Conservation (phyloP, 1,284 basidiomycete species). For the Ustilago sp. region DNA sequence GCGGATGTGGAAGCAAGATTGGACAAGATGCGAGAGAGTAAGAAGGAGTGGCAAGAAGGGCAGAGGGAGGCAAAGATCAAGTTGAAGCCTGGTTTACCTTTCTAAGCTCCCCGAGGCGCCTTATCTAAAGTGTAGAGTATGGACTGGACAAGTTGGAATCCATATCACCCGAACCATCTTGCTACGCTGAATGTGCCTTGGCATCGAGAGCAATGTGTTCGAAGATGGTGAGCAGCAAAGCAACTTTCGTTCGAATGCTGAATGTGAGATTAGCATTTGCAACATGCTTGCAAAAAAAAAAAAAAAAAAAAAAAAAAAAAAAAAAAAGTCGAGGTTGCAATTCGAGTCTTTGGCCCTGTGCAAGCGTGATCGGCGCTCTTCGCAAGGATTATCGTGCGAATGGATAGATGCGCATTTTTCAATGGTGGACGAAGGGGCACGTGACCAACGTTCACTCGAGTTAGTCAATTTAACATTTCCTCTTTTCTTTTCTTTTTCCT, state of each 20-base stretch:
- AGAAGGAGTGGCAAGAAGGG: slow-evolving; percentile 49
- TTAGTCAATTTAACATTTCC: too few relatives aligned
- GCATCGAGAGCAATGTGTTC: background rate
- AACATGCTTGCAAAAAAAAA: background rate
- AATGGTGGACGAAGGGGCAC: too few relatives aligned
- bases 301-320: background rate
- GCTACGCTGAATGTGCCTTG: background rate
- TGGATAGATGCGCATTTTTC: too few relatives aligned
- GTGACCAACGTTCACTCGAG: too few relatives aligned
- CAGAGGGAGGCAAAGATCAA: slow-evolving; percentile 36
- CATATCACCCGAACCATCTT: background rate
- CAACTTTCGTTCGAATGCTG: background rate
- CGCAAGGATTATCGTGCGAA: slow-evolving; percentile 1
- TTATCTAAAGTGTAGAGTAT: background rate
- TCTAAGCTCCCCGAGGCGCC: slow-evolving; percentile 14
- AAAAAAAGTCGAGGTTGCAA: background rate
- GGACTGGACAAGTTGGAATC: background rate
- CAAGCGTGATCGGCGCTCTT: slow-evolving; percentile 30
- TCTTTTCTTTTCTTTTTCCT: too few relatives aligned
- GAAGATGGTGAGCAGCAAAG: background rate
- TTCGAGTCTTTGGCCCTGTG: slow-evolving; percentile 12
- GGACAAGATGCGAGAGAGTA: slow-evolving; percentile 40
- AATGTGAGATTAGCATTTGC: background rate
- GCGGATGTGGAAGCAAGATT: slow-evolving; percentile 32
- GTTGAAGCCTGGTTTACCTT: slow-evolving; percentile 45